phyloP scores from a whole-genome alignment of 2,329 filamentous ascomycete species.

The Arthrinium phaeospermum region DNA sequence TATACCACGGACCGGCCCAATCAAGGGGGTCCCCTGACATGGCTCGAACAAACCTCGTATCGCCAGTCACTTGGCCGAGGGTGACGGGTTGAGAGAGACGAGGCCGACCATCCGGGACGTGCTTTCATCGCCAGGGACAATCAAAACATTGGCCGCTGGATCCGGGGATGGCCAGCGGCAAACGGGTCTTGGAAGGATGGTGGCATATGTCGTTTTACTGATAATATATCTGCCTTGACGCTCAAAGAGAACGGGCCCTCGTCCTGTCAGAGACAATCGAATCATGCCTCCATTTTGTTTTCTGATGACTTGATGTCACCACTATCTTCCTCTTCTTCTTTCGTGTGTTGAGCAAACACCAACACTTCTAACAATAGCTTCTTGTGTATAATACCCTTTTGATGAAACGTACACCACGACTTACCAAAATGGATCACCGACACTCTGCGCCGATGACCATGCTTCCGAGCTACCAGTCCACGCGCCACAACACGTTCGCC shows the following conservation, averaged over 20 bases:
- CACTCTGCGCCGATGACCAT: slow-evolving; percentile 5
- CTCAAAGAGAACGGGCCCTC: background rate
- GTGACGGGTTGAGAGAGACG: background rate
- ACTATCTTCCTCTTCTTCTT: background rate
- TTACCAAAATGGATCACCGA: background rate
- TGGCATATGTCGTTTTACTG: background rate
- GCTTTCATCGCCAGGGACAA: background rate
- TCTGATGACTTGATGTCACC: background rate
- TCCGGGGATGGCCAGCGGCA: background rate
- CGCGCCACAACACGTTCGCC: background rate
- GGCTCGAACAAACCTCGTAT: background rate
- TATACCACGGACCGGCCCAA: background rate
- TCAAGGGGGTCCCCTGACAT: background rate
- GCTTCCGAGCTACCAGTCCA: background rate
- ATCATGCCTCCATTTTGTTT: background rate
- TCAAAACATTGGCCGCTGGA: background rate
- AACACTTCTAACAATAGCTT: background rate
- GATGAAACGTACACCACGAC: background rate
- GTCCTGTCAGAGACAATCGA: background rate
- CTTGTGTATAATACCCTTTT: background rate
- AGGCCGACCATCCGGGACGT: background rate
- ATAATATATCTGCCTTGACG: background rate
- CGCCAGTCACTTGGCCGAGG: background rate
- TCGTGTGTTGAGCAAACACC: background rate
- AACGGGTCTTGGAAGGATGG: background rate